Base-by-base conservation (phyloP, 331 rosid genomes). In the Quercus tomentella region DNA sequence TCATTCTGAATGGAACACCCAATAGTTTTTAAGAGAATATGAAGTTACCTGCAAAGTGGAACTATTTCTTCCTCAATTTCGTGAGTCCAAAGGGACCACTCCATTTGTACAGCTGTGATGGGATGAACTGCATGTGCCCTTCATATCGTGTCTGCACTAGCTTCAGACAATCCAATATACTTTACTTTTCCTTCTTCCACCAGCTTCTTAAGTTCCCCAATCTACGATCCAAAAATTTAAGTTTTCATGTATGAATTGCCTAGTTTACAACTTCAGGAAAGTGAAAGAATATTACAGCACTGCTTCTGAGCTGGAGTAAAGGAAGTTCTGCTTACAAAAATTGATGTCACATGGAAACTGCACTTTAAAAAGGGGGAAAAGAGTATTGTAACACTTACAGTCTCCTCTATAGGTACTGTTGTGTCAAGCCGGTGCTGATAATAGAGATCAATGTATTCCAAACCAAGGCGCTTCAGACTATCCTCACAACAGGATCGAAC, bases 61-160 rank as follows among this genome's bases (percentile, higher is more conserved):
- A 92, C 57, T 3, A 89, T 87, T 21, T 84, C 92, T 23, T 87
- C 84, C 73, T 92, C 92, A 69, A 91, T 85, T 1, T 92, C 94
- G 17, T 92, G 92, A 67, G 90, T 88, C 94, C 94, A 91, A 21
- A 92, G 84, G 3, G 96, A 91, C 92, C 92, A 90, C 82, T 92
- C 94, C 82, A 92, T 80, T 81, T 92, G 97, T 20, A 90, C 23
- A 56, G 93, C 96, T 3, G 89, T 88, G 69, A 91, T 85, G 67
- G 94, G 97, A 87, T 92, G 96, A 84, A 91, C 89, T 10, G 91
- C 86, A 80, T 91, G 94, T 15, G 96, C 96, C 82, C 97, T 83
- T 83, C 90, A 82, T 72, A 91, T 87, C 10, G 91, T 88, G 25
- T 89, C 90, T 2, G 84, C 55, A 60, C 88, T 87, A 3, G 97